Evolutionary conservation across 371 early-diverging fungal species (phyloP).

Genomic region (Smittium mucronatum): DNA sequence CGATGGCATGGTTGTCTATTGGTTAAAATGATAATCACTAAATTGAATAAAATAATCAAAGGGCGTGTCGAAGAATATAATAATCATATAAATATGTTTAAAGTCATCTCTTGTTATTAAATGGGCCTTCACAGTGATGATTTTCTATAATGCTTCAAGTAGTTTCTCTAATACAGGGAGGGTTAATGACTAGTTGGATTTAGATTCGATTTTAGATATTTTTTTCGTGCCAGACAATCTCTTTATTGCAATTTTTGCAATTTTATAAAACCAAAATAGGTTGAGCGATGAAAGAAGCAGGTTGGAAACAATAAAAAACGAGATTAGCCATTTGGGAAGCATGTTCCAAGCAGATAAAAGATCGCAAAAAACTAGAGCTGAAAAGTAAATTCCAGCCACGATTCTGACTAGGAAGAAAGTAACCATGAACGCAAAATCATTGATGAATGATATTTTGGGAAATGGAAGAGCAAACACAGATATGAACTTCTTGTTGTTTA

Average conservation of each 20-base stretch:
- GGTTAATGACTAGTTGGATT: no score
- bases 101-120: no score
- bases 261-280: not conserved
- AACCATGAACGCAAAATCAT: not conserved
- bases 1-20: no score
- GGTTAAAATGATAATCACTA: no score
- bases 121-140: no score
- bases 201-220: no score
- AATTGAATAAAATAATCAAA: no score
- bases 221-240: no score
- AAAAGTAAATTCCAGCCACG: not conserved
- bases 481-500: constrained; percentile 51
- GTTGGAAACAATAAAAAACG: not conserved
- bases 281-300: not conserved
- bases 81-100: no score
- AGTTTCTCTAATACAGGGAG: no score
- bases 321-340: not conserved
- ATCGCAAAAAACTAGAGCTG: not conserved
- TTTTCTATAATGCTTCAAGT: no score
- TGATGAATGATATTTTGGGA: not conserved
- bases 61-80: no score
- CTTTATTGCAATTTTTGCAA: not conserved
- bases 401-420: not conserved
- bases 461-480: not conserved
- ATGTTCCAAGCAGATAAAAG: not conserved